These are phyloP conservation scores for Leishmania tarentolae DNA, from an alignment of 208 protist species.

Conservation along the genomic window DNA sequence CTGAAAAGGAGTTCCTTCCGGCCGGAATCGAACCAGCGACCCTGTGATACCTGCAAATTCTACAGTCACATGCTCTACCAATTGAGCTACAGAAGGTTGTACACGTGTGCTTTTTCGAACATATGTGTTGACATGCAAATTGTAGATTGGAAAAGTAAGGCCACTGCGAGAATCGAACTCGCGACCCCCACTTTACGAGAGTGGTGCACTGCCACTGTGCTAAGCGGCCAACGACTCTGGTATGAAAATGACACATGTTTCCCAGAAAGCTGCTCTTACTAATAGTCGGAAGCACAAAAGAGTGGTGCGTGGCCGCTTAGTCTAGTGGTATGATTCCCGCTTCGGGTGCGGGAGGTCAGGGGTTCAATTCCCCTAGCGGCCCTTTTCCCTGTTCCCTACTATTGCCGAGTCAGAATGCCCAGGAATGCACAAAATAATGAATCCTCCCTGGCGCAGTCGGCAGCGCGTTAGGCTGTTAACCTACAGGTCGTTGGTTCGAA, in stretches of 20 bases:
- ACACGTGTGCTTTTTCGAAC: too few species aligned
- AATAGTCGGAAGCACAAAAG: not conserved
- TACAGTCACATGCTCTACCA: constrained; percentile 33
- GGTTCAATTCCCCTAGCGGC: constrained; percentile 65
- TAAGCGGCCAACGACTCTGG: constrained; percentile 76
- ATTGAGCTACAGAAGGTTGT: not conserved
- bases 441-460: constrained; percentile 95
- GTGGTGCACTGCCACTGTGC: constrained; percentile 94
- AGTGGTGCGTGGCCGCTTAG: constrained; percentile 45
- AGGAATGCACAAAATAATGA: too few species aligned
- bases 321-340: constrained; percentile 77
- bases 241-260: not conserved
- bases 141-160: too few species aligned
- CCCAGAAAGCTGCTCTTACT: too few species aligned
- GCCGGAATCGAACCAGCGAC: constrained; percentile 85
- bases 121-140: too few species aligned
- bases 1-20: constrained; percentile 51
- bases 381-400: not conserved
- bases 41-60: constrained; percentile 30
- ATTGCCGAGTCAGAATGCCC: too few species aligned
- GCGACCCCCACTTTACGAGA: constrained; percentile 95
- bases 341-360: constrained; percentile 55
- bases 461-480: constrained; percentile 96
- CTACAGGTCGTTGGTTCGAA: constrained; percentile 96
- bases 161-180: constrained; percentile 35